Evolutionary conservation across 306 rosid genomes (phyloP).

Genomic region (Betula pendula): DNA sequence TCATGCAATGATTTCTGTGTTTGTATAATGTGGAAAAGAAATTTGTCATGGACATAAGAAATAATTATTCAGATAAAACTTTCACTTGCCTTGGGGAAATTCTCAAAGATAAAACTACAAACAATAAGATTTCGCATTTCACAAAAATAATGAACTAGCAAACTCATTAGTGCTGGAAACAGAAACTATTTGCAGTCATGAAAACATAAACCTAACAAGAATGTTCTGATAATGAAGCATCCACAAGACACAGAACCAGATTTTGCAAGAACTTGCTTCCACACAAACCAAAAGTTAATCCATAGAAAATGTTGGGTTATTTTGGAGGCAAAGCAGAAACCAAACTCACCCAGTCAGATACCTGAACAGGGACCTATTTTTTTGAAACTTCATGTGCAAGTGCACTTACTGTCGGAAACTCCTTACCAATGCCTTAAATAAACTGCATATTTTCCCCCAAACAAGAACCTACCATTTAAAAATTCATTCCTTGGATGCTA

Average conservation of each 20-base stretch:
- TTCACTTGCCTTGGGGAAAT: background rate
- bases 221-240: background rate
- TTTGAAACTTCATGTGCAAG: background rate
- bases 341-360: background rate
- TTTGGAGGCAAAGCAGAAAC: background rate
- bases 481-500: background rate
- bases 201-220: background rate
- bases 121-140: no score
- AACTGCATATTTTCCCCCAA: background rate
- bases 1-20: background rate
- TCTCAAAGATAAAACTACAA: background rate
- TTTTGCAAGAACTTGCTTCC: background rate
- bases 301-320: background rate
- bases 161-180: no score
- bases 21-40: background rate
- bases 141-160: background rate
- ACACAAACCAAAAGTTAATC: background rate
- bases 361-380: background rate
- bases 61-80: background rate
- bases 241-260: background rate
- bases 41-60: background rate
- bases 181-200: background rate
- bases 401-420: background rate
- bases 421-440: background rate
- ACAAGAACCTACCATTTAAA: background rate